phyloP scores from a whole-genome alignment of 495 filamentous ascomycete genomes.

The Echria macrotheca region DNA sequence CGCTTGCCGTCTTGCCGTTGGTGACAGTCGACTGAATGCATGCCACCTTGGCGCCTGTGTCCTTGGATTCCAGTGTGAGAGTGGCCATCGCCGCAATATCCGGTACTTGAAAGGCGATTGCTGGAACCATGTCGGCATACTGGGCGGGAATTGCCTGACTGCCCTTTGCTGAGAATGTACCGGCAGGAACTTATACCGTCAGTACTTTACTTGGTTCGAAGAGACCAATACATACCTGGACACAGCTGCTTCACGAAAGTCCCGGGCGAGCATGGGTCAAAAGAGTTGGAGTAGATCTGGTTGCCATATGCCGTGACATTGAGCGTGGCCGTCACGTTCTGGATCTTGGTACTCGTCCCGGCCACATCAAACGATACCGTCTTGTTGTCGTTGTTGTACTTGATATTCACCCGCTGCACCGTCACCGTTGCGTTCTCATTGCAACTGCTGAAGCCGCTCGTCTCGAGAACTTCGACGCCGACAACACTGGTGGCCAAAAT shows the following conservation, averaged over 20 bases:
- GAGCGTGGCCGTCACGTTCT: conserved; percentile 77
- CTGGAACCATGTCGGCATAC: conserved; percentile 71
- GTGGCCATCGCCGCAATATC: conserved; percentile 86
- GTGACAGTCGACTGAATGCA: conserved; percentile 76
- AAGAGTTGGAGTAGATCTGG: conserved; percentile 69
- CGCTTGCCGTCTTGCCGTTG: conserved; percentile 76
- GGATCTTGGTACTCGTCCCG: conserved; percentile 64
- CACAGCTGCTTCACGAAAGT: conserved; percentile 71
- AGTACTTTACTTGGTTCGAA: conserved; percentile 17
- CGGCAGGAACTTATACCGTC: conserved; percentile 58
- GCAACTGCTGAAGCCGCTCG: conserved; percentile 74
- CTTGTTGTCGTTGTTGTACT: conserved; percentile 68
- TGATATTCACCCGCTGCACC: conserved; percentile 69
- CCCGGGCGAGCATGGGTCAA: conserved; percentile 69
- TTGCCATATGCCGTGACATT: conserved; percentile 83
- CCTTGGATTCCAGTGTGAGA: conserved; percentile 61
- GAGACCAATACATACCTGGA: conserved; percentile 56
- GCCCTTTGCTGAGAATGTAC: conserved; percentile 68
- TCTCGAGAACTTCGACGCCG: conserved; percentile 69
- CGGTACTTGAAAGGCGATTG: conserved; percentile 85
- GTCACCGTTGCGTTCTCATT: conserved; percentile 57
- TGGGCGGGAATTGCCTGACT: conserved; percentile 59
- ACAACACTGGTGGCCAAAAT: conserved; percentile 34
- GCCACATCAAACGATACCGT: conserved; percentile 76
- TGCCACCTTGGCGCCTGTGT: conserved; percentile 58